A percentile compares a stretch with the other conserved stretches of the same genome.
These are phyloP conservation scores for Hymenoscyphus albidus DNA, from an alignment of 2,329 filamentous ascomycete species.

Conservation along the genomic window DNA sequence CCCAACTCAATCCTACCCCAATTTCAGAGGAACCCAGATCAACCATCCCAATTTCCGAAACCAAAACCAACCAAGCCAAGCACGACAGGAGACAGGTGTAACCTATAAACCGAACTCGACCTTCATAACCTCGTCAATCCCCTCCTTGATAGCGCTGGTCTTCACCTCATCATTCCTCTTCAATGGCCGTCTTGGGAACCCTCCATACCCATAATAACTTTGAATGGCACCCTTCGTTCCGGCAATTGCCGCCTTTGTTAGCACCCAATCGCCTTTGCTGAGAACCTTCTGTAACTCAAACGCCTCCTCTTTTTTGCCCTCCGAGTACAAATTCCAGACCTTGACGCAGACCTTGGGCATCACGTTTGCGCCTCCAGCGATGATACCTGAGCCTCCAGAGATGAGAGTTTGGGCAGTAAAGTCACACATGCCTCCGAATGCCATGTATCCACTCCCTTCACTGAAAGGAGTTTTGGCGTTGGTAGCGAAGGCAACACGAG, in stretches of 20 bases:
- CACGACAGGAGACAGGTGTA: neutral
- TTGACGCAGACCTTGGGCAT: constrained; percentile 77
- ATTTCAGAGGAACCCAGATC: neutral
- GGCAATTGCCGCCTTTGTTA: constrained; percentile 78
- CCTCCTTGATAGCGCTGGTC: constrained; percentile 50
- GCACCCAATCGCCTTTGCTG: constrained; percentile 74
- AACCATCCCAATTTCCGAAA: neutral
- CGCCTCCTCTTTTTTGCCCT: constrained; percentile 72
- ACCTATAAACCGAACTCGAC: constrained; percentile 48
- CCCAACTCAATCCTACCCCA: neutral
- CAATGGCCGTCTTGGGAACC: constrained; percentile 68
- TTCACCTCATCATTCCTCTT: constrained; percentile 59
- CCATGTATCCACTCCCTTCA: constrained; percentile 69
- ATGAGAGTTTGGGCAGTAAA: constrained; percentile 80
- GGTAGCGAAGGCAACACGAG: constrained; percentile 70
- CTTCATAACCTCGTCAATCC: constrained; percentile 61
- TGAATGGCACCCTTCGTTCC: constrained; percentile 84
- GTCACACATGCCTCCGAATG: constrained; percentile 83
- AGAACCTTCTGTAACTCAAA: constrained; percentile 72
- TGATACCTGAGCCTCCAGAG: constrained; percentile 77
- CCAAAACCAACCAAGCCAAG: neutral
- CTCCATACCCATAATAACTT: constrained; percentile 77
- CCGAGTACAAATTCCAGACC: constrained; percentile 71
- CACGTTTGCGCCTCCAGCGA: constrained; percentile 81
- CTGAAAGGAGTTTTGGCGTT: constrained; percentile 63